Conservation (phyloP, 75 land plant genomes). For the Pinus albicaulis region DNA sequence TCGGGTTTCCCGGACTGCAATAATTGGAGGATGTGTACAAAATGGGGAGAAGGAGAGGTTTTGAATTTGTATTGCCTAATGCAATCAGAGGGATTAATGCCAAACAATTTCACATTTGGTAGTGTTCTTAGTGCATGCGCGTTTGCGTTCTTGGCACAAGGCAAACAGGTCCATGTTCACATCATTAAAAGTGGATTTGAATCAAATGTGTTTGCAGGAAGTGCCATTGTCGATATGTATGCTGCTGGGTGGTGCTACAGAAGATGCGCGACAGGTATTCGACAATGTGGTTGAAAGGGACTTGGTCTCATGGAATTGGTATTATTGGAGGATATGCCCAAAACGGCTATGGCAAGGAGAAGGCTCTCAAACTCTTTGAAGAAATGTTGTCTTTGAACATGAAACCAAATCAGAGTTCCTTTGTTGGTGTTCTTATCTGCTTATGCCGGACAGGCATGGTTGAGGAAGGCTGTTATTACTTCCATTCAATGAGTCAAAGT, state of each 20-base stretch:
- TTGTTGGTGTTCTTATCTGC: not conserved
- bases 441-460: not conserved
- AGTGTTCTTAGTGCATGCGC: slow-evolving; percentile 23
- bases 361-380: slow-evolving; percentile 27
- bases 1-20: slow-evolving; percentile 40
- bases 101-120: slow-evolving; percentile 29
- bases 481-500: not conserved
- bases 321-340: slow-evolving; percentile 23
- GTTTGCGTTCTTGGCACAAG: slow-evolving; percentile 18
- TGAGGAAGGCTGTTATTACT: not conserved
- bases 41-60: slow-evolving; percentile 24
- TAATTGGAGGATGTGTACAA: slow-evolving; percentile 43
- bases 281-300: slow-evolving; percentile 6
- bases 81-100: slow-evolving; percentile 21
- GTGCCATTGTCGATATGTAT: slow-evolving; percentile 37
- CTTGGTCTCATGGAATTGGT: slow-evolving; percentile 32
- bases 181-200: no score
- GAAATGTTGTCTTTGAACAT: slow-evolving; percentile 13
- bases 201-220: slow-evolving; percentile 13
- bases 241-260: no score
- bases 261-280: slow-evolving; percentile 18
- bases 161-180: slow-evolving; percentile 21
- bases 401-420: slow-evolving; percentile 24
- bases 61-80: slow-evolving; percentile 31
- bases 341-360: slow-evolving; percentile 6